Conservation (phyloP, 495 filamentous ascomycete genomes). For the Staphylotrichum tortipilum region DNA sequence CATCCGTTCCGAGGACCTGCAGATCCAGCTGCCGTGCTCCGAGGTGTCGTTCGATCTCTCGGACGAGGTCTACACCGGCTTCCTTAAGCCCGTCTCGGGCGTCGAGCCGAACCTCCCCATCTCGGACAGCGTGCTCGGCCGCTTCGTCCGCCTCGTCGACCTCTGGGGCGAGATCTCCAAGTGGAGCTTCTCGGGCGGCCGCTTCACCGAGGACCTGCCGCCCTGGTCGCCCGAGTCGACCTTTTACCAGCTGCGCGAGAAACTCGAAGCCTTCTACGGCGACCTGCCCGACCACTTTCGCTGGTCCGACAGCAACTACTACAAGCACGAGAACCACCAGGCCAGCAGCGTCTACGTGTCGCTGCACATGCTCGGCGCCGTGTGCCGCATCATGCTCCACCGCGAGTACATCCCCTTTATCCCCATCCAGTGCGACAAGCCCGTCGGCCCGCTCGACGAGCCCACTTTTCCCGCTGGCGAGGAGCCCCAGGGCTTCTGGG, state of each 20-base stretch:
- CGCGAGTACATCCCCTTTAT: constrained; percentile 78
- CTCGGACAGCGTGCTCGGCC: constrained; percentile 57
- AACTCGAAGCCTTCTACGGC: constrained; percentile 58
- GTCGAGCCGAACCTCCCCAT: constrained; percentile 29
- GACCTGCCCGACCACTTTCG: constrained; percentile 60
- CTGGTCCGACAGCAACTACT: constrained; percentile 67
- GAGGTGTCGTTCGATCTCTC: constrained; percentile 59
- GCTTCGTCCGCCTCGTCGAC: constrained; percentile 68
- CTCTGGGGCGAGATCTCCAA: constrained; percentile 71
- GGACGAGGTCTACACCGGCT: constrained; percentile 55
- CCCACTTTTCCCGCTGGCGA: constrained; percentile 49
- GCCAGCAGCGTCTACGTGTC: constrained; percentile 67
- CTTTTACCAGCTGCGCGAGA: constrained; percentile 51
- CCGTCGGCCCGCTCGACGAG: constrained; percentile 64
- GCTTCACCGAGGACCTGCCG: constrained; percentile 50
- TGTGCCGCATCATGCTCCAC: constrained; percentile 72
- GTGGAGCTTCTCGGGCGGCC: constrained; percentile 66
- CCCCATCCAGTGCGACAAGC: constrained; percentile 58
- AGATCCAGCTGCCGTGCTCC: constrained; percentile 58
- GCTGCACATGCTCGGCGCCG: constrained; percentile 67
- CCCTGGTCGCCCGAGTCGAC: constrained; percentile 58
- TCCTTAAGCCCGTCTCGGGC: constrained; percentile 26
- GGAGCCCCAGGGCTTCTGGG: constrained; percentile 57
- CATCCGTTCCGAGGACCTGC: constrained; percentile 57
- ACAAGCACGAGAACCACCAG: constrained; percentile 68